phyloP scores from a whole-genome alignment of 441 rosid genomes.

The Eruca vesicaria region DNA sequence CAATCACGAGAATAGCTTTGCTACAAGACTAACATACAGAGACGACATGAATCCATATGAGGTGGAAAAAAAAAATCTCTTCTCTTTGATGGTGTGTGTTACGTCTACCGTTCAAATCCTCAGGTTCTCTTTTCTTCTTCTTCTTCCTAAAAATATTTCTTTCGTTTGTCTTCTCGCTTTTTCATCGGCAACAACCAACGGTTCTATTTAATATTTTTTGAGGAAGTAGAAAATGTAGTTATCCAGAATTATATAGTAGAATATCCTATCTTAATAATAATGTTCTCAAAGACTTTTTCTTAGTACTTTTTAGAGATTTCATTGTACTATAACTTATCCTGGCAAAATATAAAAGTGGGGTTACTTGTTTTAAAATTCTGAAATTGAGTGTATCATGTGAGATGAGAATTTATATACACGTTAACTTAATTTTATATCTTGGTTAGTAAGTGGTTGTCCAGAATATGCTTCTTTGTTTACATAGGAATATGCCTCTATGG shows the following conservation, averaged over 20 bases:
- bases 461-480: conserved; percentile 18
- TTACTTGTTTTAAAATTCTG: neutral
- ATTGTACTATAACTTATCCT: neutral
- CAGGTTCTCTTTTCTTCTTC: neutral
- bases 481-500: neutral
- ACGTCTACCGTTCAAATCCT: neutral
- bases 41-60: conserved; percentile 10
- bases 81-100: neutral
- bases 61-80: neutral
- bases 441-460: neutral
- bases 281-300: neutral
- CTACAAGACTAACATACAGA: neutral
- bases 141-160: neutral
- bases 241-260: neutral
- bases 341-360: neutral
- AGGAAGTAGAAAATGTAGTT: neutral
- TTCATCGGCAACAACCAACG: conserved; percentile 20
- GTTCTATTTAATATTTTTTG: neutral
- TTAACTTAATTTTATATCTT: neutral
- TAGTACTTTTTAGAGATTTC: neutral
- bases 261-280: neutral
- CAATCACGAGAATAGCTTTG: neutral
- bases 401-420: neutral
- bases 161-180: neutral
- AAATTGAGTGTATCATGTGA: neutral